Conservation (phyloP, 2,329 filamentous ascomycete genomes). For the Zymoseptoria tritici region DNA sequence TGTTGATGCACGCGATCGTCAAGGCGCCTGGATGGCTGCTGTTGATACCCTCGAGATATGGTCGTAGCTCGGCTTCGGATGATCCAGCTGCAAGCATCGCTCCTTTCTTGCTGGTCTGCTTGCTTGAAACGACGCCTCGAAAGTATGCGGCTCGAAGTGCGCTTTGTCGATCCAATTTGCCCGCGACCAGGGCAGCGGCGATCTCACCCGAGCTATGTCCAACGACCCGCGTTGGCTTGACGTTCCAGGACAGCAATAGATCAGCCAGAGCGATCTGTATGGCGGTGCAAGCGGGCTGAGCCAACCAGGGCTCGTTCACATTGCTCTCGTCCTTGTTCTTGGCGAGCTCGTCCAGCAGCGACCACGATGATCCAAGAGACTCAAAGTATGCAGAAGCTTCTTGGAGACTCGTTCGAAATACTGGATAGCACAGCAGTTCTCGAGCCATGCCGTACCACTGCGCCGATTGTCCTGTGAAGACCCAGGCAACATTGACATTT, state of each 20-base stretch:
- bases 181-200: slow-evolving; percentile 21
- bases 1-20: slow-evolving; percentile 28
- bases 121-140: slow-evolving; percentile 3
- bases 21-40: not conserved
- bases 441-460: slow-evolving; percentile 10
- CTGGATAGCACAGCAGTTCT: slow-evolving; percentile 15
- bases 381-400: not conserved
- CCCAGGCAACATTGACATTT: not conserved
- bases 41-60: slow-evolving; percentile 1
- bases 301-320: slow-evolving; percentile 27
- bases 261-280: slow-evolving; percentile 45
- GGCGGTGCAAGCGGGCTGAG: slow-evolving; percentile 48
- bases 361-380: not conserved
- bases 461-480: slow-evolving; percentile 15
- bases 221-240: slow-evolving; percentile 16
- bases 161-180: slow-evolving; percentile 6
- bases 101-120: not conserved
- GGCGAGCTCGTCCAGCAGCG: not conserved
- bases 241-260: slow-evolving; percentile 23
- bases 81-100: not conserved
- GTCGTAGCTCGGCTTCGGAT: not conserved
- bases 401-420: not conserved
- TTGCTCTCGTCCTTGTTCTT: not conserved
- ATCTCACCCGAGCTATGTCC: slow-evolving; percentile 28
- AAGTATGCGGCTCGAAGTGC: slow-evolving; percentile 9